phyloP scores from a whole-genome alignment of 2,329 filamentous ascomycete genomes.

The Coniochaeta sp. region DNA sequence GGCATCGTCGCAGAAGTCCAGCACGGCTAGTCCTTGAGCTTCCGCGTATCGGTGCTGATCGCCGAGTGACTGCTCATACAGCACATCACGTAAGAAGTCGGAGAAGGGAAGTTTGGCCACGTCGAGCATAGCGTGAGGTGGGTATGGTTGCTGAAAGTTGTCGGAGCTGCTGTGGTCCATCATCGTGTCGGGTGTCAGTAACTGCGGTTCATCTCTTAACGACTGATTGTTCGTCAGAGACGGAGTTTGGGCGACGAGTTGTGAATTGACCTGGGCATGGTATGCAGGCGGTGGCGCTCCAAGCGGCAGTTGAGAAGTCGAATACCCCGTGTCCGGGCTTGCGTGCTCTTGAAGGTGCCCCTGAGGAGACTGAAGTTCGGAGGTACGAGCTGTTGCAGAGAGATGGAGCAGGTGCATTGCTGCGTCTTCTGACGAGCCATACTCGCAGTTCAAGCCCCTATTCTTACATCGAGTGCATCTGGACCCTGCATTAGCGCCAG shows the following conservation, averaged over 20 bases:
- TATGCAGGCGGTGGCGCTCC: neutral
- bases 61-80: conserved; percentile 37
- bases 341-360: conserved; percentile 3
- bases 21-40: conserved; percentile 33
- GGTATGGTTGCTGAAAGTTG: conserved; percentile 11
- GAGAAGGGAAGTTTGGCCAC: conserved; percentile 35
- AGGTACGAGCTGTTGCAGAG: conserved; percentile 27
- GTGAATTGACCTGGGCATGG: conserved; percentile 12
- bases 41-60: conserved; percentile 27
- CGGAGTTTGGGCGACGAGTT: conserved; percentile 15
- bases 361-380: conserved; percentile 7
- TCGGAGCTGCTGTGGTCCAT: conserved; percentile 19
- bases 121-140: conserved; percentile 12
- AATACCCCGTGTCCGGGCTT: conserved; percentile 9
- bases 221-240: conserved; percentile 16
- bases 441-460: conserved; percentile 39
- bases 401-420: conserved; percentile 37
- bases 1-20: conserved; percentile 43
- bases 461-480: conserved; percentile 41
- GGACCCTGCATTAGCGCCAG: conserved; percentile 1
- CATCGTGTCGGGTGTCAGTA: conserved; percentile 26
- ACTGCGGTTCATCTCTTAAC: conserved; percentile 24
- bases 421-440: conserved; percentile 28
- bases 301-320: neutral
- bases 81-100: conserved; percentile 43